Base-by-base conservation (phyloP, 2,329 filamentous ascomycete genomes). In the Endoconidiophora laricicola region DNA sequence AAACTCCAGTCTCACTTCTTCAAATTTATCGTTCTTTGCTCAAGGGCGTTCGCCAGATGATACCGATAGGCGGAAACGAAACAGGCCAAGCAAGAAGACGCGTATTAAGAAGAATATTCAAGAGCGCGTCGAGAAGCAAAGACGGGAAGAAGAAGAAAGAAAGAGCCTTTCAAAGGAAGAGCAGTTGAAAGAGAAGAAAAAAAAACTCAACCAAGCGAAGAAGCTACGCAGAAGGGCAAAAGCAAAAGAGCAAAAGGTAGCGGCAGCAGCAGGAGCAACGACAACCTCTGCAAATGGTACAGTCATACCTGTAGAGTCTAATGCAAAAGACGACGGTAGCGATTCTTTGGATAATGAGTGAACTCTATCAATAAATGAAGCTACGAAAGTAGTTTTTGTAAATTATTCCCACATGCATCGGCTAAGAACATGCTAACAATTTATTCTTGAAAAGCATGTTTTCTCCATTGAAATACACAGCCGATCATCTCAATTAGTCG, bases 151-250 rank as follows among this genome's bases (percentile, higher is more conserved):
- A 14, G 60, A 58, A 39, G 63, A 62, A 56, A 65, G 60, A 53
- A 58, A 62, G 39, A 57, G 59, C 38, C 55, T 65, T 54, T 62
- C 61, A 6, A 76, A 71, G 59, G 72, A 74, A 57, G 67, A 72
- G 55, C 64, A 68, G 44, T 56, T 75, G 38, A 66, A 62, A 56
- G 72, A 75, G 52, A 77, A 77, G 67, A 78, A 77, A 65, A 77
- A 77, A 63, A 67, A 74, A 55, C 59, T 77, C 55, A 81, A 81
- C 56, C 63, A 73, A 52, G 60, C 71, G 56, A 78, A 74, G 65
- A 79, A 80, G 64, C 56, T 78, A 54, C 73, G 75, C 60, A 67
- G 69, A 58, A 69, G 70, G 57, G 67, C 70, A 41, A 79, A 79
- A 62, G 73, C 70, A 55, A 75, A 69, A 59, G 71, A 71, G 57